Base-by-base conservation (phyloP, 2,329 filamentous ascomycete species). In the Sporothrix variecibatus region DNA sequence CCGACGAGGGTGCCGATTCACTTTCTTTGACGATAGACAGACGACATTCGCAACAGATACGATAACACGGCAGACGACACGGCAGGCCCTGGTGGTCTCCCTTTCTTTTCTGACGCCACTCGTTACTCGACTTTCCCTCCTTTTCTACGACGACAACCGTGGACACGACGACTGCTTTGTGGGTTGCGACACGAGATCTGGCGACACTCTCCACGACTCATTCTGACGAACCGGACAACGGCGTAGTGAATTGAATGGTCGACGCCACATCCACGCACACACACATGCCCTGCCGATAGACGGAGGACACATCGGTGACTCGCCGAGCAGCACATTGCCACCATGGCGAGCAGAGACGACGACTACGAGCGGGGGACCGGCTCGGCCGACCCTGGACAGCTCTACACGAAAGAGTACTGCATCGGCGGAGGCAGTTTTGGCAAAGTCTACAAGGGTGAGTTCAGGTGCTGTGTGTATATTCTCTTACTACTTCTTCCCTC, bases 341-440 rank as follows among this genome's bases (percentile, higher is more conserved):
- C 26, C 43, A 77, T 77, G 76, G 68, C 73, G 1, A 69, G 60
- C 65, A 58, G 62, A 38, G 72, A 72, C 28, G 74, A 74, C 26
- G 60, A 71, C 31, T 81, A 84, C 68, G 84, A 86, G 53, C 83
- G 84, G 64, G 78, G 79, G 77, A 86, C 88, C 76, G 88, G 88
- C 80, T 85, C 86, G 49, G 87, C 93, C 72, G 95, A 98, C 83
- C 96, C 96, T 3, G 94, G 97, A 84, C 90, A 92, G 76, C 88
- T 98, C 72, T 99, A 98, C 83, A 97, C 94, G 76, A 98, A 97
- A 84, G 93, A 96, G 83, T 94, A 91, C 81, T 95, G 93, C 85
- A 95, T 96, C 83, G 93, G 96, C 78, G 96, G 96, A 78, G 96
- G 96, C 76, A 98, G 95, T 83, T 99, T 99, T 85, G 96, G 96